phyloP scores from a whole-genome alignment of 306 rosid species.

The Abrus pulchellus region DNA sequence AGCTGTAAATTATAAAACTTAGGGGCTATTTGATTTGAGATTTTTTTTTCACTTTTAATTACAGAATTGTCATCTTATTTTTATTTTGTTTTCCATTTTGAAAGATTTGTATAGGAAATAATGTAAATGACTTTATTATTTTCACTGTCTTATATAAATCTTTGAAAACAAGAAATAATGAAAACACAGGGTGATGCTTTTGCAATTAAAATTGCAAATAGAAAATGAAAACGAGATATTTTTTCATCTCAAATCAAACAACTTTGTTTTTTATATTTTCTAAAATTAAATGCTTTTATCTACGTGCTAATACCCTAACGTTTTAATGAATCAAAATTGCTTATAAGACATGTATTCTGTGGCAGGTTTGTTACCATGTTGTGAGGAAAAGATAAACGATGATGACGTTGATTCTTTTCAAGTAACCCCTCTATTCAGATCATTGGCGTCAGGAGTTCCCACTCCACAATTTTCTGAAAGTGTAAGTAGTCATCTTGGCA shows the following conservation, averaged over 20 bases:
- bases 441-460: slow-evolving; percentile 88
- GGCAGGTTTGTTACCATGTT: slow-evolving; percentile 56
- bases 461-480: slow-evolving; percentile 95
- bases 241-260: no score
- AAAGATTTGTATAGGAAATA: no score
- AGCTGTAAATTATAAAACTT: neutral
- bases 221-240: no score
- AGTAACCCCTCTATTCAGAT: slow-evolving; percentile 83
- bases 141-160: no score
- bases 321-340: slow-evolving; percentile 33
- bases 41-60: no score
- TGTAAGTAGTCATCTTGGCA: slow-evolving; percentile 71
- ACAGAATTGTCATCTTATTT: no score
- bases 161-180: no score
- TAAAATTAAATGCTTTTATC: neutral
- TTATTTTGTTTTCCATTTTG: no score
- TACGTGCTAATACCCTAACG: slow-evolving; percentile 8
- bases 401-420: slow-evolving; percentile 62
- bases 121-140: no score
- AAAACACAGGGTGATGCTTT: no score
- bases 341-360: slow-evolving; percentile 41
- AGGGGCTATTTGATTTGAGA: no score
- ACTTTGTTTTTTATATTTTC: neutral
- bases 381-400: slow-evolving; percentile 56
- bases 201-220: no score